Conservation (phyloP, 2,329 filamentous ascomycete genomes). For the Claviceps fusiformis region DNA sequence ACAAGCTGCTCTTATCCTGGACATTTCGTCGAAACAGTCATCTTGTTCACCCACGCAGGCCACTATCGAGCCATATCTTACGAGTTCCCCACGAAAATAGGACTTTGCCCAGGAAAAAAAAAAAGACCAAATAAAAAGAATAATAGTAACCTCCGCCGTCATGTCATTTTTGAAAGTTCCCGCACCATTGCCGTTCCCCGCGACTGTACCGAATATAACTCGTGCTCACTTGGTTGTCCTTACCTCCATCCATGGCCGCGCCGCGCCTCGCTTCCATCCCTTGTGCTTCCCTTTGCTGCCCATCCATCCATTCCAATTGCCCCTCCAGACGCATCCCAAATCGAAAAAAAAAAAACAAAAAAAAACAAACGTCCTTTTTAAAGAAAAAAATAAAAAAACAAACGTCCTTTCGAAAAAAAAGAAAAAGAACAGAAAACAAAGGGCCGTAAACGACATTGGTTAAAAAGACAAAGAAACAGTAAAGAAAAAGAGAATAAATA, state of each 20-base stretch:
- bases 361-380: too few relatives aligned
- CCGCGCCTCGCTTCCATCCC: neutral
- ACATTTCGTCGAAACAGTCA: too few relatives aligned
- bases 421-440: neutral
- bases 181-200: too few relatives aligned
- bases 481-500: neutral
- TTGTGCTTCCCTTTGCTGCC: neutral
- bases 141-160: neutral
- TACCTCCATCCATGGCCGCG: neutral
- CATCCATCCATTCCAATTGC: neutral
- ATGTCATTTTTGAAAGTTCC: neutral
- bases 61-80: too few relatives aligned
- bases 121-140: too few relatives aligned
- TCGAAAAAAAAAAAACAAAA: neutral
- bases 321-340: too few relatives aligned
- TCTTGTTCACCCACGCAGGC: too few relatives aligned
- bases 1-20: too few relatives aligned
- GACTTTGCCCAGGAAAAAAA: too few relatives aligned
- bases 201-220: neutral
- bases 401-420: neutral
- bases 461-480: neutral
- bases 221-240: neutral
- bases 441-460: neutral
- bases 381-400: neutral
- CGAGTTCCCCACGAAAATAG: too few relatives aligned